These are phyloP conservation scores for Clitopilus hobsonii DNA, from an alignment of 768 basidiomycete species.

Conservation along the genomic window DNA sequence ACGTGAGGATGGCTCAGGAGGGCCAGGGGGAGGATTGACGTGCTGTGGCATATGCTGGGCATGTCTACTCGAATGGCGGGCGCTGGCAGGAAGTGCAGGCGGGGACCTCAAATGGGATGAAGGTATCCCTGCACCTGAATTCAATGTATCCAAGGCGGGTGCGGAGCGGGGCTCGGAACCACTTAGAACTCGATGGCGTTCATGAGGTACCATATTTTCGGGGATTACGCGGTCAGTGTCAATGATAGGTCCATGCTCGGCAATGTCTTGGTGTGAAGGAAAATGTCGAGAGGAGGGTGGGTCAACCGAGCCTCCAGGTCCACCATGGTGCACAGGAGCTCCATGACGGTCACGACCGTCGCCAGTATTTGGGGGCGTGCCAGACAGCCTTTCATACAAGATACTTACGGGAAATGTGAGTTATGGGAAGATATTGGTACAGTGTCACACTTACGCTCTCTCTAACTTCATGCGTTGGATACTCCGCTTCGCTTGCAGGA, in stretches of 20 bases:
- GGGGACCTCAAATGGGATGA: slow-evolving; percentile 29
- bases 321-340: slow-evolving; percentile 24
- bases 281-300: slow-evolving; percentile 25
- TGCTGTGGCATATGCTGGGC: slow-evolving; percentile 29
- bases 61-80: slow-evolving; percentile 36
- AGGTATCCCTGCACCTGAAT: slow-evolving; percentile 30
- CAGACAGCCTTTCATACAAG: slow-evolving; percentile 72
- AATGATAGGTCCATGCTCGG: slow-evolving; percentile 35
- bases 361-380: slow-evolving; percentile 35
- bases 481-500: slow-evolving; percentile 72
- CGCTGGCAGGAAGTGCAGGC: neutral
- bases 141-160: slow-evolving; percentile 42
- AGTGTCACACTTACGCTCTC: slow-evolving; percentile 63
- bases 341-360: slow-evolving; percentile 36
- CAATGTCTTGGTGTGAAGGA: slow-evolving; percentile 31
- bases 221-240: slow-evolving; percentile 40
- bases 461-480: slow-evolving; percentile 87
- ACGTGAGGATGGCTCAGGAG: slow-evolving; percentile 28
- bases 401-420: slow-evolving; percentile 39
- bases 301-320: slow-evolving; percentile 30
- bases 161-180: slow-evolving; percentile 46
- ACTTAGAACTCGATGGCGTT: slow-evolving; percentile 39
- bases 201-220: slow-evolving; percentile 48
- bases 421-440: slow-evolving; percentile 14
- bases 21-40: slow-evolving; percentile 41